Percentiles rank a stretch among this genome's conserved stretches.
phyloP scores from a whole-genome alignment of 768 basidiomycete species.

The Leccinum variicolor region DNA sequence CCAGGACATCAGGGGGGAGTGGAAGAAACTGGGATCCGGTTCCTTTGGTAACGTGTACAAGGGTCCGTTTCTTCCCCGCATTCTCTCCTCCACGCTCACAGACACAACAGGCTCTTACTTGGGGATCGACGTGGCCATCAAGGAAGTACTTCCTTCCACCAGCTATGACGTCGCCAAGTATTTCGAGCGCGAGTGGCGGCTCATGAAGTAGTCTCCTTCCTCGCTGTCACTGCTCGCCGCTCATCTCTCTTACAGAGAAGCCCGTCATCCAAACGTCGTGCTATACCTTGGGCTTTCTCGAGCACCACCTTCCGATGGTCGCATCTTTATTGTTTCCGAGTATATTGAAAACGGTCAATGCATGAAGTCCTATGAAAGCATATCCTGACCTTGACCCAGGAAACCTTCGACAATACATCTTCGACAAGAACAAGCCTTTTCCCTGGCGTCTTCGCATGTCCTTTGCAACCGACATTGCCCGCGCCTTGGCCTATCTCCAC shows the following conservation, averaged over 20 bases:
- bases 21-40: conserved; percentile 89
- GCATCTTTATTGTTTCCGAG: conserved; percentile 94
- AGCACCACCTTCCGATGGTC: conserved; percentile 71
- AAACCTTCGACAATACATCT: conserved; percentile 89
- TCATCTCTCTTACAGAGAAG: conserved; percentile 48
- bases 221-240: not conserved
- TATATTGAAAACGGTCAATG: conserved; percentile 76
- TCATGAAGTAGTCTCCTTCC: conserved; percentile 68
- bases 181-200: conserved; percentile 96
- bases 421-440: conserved; percentile 77
- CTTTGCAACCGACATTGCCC: conserved; percentile 91
- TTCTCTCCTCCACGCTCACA: conserved; percentile 1
- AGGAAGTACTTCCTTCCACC: conserved; percentile 88
- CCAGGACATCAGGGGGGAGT: conserved; percentile 83
- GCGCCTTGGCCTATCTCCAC: conserved; percentile 96
- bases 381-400: conserved; percentile 17
- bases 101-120: conserved; percentile 71
- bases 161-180: conserved; percentile 97
- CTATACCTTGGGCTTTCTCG: conserved; percentile 88
- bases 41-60: conserved; percentile 94
- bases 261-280: conserved; percentile 89
- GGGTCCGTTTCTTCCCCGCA: conserved; percentile 31
- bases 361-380: not conserved
- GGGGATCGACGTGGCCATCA: conserved; percentile 94
- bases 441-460: conserved; percentile 93